phyloP scores from a whole-genome alignment of 2,329 filamentous ascomycete species.

The Phyllosticta citrichinensis region DNA sequence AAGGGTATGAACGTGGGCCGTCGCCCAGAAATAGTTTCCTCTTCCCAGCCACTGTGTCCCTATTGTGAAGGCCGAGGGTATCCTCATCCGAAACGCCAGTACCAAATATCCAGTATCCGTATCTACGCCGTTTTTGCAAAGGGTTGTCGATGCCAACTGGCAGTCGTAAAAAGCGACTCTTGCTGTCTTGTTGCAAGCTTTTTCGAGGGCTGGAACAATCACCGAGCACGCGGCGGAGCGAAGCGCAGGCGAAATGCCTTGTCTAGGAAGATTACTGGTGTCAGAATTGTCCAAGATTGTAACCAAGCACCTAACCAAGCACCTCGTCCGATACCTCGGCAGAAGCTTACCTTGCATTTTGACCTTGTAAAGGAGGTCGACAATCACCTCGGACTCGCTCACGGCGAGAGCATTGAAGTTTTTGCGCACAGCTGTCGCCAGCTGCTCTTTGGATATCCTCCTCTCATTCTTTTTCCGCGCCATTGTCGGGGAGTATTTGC shows the following conservation, averaged over 20 bases:
- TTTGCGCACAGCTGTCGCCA: constrained; percentile 64
- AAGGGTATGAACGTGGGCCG: not conserved
- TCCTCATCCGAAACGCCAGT: constrained; percentile 6
- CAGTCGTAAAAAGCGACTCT: not conserved
- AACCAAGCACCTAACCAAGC: not conserved
- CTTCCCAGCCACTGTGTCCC: not conserved
- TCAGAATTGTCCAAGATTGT: not conserved
- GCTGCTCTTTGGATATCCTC: constrained; percentile 60
- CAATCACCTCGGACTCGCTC: constrained; percentile 73
- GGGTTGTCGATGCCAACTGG: not conserved
- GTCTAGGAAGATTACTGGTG: constrained; percentile 23
- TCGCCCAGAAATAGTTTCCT: not conserved
- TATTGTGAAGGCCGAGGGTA: constrained; percentile 1
- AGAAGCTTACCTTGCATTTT: constrained; percentile 43
- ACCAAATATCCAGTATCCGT: not conserved
- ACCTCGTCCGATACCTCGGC: not conserved
- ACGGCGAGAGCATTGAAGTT: constrained; percentile 75
- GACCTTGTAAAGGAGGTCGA: constrained; percentile 66
- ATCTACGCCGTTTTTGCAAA: constrained; percentile 4
- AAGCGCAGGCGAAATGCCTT: constrained; percentile 39
- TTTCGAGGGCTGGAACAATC: constrained; percentile 20
- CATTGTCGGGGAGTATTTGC: constrained; percentile 67
- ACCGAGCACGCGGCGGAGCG: constrained; percentile 20
- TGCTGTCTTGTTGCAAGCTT: constrained; percentile 22
- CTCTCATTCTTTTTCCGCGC: constrained; percentile 53